These are phyloP conservation scores for Picea glauca DNA, from an alignment of 75 land plant species.

Conservation along the genomic window DNA sequence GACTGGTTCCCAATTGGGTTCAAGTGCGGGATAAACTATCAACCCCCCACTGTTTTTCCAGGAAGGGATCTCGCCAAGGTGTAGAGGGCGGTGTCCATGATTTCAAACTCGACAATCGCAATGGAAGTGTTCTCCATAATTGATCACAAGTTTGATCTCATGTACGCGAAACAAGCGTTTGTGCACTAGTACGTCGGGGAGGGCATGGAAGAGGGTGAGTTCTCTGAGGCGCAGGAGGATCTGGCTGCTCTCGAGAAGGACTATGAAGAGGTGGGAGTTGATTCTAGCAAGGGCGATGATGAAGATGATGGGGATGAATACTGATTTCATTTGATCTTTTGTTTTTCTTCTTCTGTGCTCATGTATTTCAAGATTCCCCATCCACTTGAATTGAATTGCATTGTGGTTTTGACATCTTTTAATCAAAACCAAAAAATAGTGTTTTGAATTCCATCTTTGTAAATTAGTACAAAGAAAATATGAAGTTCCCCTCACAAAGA, in stretches of 20 bases:
- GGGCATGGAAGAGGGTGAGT: slow-evolving; percentile 63
- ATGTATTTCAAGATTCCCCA: no score
- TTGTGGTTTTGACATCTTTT: no score
- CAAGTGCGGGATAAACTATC: slow-evolving; percentile 58
- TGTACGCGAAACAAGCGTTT: slow-evolving; percentile 54
- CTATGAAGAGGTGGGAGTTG: slow-evolving; percentile 2
- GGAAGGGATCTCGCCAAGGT: slow-evolving; percentile 55
- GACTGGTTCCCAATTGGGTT: slow-evolving; percentile 62
- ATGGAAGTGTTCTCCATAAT: slow-evolving; percentile 53
- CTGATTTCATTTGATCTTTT: no score
- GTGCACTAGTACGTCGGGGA: slow-evolving; percentile 78
- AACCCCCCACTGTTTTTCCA: slow-evolving; percentile 46
- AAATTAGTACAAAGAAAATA: no score
- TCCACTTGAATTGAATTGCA: no score
- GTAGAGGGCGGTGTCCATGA: slow-evolving; percentile 67
- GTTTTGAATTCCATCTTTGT: no score
- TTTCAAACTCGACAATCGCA: slow-evolving; percentile 5
- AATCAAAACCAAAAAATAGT: no score
- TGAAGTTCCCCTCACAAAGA: no score
- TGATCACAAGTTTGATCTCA: slow-evolving; percentile 68
- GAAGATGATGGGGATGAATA: neutral
- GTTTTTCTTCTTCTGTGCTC: no score
- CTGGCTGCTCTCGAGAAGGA: neutral
- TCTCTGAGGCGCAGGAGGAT: slow-evolving; percentile 59
- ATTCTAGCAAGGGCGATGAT: neutral